Evolutionary conservation across 371 early-diverging fungal genomes (phyloP).

Genomic region (Dentiscutata heterogama): DNA sequence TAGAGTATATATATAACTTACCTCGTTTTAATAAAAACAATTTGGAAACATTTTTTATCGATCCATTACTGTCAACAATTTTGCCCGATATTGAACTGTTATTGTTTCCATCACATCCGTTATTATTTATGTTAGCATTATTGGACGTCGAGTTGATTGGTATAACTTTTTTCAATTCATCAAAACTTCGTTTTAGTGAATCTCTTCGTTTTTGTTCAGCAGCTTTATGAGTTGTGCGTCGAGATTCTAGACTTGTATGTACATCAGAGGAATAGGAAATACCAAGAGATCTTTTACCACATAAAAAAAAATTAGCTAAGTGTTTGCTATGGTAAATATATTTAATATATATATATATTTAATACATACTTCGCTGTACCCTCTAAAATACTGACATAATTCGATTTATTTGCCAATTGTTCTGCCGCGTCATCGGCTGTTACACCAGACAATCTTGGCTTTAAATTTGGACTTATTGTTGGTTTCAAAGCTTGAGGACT

Average conservation of each 20-base stretch:
- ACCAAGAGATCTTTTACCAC: constrained; percentile 42
- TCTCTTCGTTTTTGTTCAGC: constrained; percentile 97
- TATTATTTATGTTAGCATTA: background rate
- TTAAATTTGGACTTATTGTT: constrained; percentile 41
- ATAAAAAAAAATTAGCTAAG: background rate
- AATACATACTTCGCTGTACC: constrained; percentile 37
- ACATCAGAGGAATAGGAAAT: constrained; percentile 41
- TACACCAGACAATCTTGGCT: constrained; percentile 38
- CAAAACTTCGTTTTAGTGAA: constrained; percentile 87
- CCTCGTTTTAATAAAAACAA: constrained; percentile 43
- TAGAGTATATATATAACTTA: background rate
- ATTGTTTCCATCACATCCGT: background rate
- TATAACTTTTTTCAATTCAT: constrained; percentile 76
- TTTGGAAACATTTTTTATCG: constrained; percentile 38
- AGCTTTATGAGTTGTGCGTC: constrained; percentile 86
- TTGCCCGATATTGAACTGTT: background rate
- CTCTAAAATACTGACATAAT: constrained; percentile 37
- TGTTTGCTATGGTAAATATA: background rate
- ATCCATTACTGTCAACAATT: constrained; percentile 4
- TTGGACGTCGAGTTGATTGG: constrained; percentile 49
- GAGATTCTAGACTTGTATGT: constrained; percentile 59
- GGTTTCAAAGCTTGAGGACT: constrained; percentile 42
- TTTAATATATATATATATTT: background rate
- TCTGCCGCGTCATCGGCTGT: constrained; percentile 40
- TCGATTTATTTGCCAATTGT: constrained; percentile 40